These are phyloP conservation scores for Ambrosia artemisiifolia DNA, from an alignment of 129 eudicot genomes.

Conservation along the genomic window DNA sequence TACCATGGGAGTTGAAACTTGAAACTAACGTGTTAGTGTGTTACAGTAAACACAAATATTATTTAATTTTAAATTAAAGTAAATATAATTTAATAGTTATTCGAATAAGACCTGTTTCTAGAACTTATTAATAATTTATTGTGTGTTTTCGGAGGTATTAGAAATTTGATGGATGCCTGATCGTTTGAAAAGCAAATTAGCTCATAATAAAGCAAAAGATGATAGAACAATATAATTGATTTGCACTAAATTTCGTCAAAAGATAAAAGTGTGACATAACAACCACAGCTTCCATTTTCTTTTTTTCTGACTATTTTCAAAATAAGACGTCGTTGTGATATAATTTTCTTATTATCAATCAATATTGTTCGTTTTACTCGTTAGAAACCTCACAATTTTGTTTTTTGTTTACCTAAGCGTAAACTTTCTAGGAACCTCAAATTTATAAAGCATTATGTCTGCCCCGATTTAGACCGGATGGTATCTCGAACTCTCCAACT, in stretches of 20 bases:
- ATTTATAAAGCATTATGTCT: too few relatives aligned
- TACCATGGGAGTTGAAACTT: too few relatives aligned
- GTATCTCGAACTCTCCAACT: too few relatives aligned
- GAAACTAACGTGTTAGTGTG: too few relatives aligned
- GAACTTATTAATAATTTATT: neutral
- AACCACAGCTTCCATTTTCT: neutral
- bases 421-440: too few relatives aligned
- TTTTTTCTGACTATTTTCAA: neutral
- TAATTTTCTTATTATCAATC: too few relatives aligned
- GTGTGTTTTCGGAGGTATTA: neutral
- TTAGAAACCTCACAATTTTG: too few relatives aligned
- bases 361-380: too few relatives aligned
- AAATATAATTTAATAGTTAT: neutral
- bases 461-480: too few relatives aligned
- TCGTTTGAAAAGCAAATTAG: neutral
- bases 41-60: too few relatives aligned
- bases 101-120: neutral
- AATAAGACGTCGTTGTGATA: neutral
- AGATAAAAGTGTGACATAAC: slow-evolving; percentile 2
- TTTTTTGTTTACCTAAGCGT: too few relatives aligned
- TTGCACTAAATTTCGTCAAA: neutral
- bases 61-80: too few relatives aligned
- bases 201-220: slow-evolving; percentile 8
- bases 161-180: neutral
- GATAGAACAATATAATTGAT: neutral